phyloP scores from a whole-genome alignment of 1,139 yeast species.

The Suhomyces maxii region DNA sequence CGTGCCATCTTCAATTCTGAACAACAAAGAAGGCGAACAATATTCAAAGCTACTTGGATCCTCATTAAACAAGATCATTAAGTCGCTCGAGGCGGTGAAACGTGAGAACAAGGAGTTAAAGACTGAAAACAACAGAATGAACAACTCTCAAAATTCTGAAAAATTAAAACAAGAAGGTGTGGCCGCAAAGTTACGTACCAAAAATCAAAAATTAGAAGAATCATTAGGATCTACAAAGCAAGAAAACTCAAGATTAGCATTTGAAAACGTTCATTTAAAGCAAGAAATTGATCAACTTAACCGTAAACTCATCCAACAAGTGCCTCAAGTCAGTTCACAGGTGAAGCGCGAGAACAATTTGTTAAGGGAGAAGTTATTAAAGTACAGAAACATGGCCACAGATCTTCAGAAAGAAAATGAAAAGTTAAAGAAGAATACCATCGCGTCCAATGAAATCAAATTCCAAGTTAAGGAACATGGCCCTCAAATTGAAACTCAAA shows the following conservation, averaged over 20 bases:
- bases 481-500: not conserved
- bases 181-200: constrained; percentile 1
- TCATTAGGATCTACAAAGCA: not conserved
- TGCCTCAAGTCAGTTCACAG: constrained; percentile 17
- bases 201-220: constrained; percentile 4
- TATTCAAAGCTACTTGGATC: constrained; percentile 22
- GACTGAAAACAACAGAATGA: constrained; percentile 18
- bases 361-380: constrained; percentile 34
- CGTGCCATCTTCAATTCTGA: constrained; percentile 23
- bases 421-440: not conserved
- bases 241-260: constrained; percentile 5
- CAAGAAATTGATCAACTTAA: constrained; percentile 14
- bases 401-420: constrained; percentile 13
- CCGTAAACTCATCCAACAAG: constrained; percentile 13
- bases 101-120: constrained; percentile 16
- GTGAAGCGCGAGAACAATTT: constrained; percentile 29
- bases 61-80: constrained; percentile 25
- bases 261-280: constrained; percentile 13
- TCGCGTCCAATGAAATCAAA: not conserved
- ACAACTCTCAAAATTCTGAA: not conserved
- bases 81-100: constrained; percentile 22
- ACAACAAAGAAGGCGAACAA: constrained; percentile 29
- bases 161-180: not conserved
- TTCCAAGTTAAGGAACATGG: not conserved
- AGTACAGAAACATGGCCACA: constrained; percentile 35